Conservation (phyloP, 768 basidiomycete species). For the Rhizopogon roseolus region DNA sequence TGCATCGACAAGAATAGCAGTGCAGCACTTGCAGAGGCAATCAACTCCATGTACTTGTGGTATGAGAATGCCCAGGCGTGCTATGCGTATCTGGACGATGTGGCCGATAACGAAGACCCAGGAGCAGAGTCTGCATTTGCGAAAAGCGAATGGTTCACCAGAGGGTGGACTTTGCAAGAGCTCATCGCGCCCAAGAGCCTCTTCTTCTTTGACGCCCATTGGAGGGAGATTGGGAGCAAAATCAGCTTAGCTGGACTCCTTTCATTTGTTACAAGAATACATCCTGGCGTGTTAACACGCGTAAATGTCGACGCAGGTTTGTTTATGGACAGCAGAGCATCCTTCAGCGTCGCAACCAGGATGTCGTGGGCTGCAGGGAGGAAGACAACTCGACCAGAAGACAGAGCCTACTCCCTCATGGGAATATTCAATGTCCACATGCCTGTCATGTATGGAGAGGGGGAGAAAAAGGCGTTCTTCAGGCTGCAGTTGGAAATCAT, state of each 20-base stretch:
- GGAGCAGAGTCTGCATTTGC: background rate
- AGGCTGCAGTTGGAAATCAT: conserved; percentile 11
- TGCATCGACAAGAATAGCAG: conserved; percentile 14
- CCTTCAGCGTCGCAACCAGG: conserved; percentile 1
- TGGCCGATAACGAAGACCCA: background rate
- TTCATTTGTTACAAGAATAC: background rate
- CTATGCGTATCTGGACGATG: conserved; percentile 9
- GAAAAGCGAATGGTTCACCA: conserved; percentile 9
- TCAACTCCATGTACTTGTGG: conserved; percentile 13
- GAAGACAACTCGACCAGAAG: conserved; percentile 18
- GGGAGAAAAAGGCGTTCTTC: conserved; percentile 15
- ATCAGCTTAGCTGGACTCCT: conserved; percentile 1
- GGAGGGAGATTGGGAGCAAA: conserved; percentile 9
- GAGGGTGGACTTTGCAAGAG: conserved; percentile 8
- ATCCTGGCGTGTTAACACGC: conserved; percentile 1
- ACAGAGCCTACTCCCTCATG: conserved; percentile 20
- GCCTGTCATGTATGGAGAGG: conserved; percentile 20
- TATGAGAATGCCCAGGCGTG: conserved; percentile 12
- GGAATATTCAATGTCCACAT: conserved; percentile 16
- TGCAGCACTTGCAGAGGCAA: conserved; percentile 7
- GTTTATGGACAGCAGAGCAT: background rate
- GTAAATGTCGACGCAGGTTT: background rate
- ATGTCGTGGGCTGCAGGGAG: conserved; percentile 15
- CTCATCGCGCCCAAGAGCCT: conserved; percentile 10
- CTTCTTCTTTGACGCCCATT: conserved; percentile 8